phyloP scores from a whole-genome alignment of 768 basidiomycete genomes.

The Stropharia rugosoannulata region DNA sequence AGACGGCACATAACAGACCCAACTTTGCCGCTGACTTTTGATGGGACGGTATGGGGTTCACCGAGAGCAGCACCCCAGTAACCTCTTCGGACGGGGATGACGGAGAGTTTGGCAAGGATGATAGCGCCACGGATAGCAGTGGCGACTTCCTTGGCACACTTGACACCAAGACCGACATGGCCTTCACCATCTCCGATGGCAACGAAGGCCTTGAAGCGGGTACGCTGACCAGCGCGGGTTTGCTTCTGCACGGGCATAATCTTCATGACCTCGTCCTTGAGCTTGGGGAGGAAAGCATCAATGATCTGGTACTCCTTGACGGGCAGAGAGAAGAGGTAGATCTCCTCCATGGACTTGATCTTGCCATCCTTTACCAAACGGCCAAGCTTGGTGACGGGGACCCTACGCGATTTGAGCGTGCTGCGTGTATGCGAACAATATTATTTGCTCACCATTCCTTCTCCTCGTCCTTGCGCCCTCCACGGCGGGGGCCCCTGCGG shows the following conservation, averaged over 20 bases:
- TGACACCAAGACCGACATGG: conserved; percentile 98
- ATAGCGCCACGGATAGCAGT: conserved; percentile 99
- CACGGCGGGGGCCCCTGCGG: conserved; percentile 88
- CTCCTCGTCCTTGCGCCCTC: conserved; percentile 98
- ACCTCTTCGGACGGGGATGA: conserved; percentile 96
- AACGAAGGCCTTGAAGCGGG: conserved; percentile 99
- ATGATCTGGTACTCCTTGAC: conserved; percentile 99
- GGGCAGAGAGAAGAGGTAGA: conserved; percentile 99
- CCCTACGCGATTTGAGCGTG: conserved; percentile 45
- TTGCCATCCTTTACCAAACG: conserved; percentile 99
- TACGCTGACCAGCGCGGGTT: conserved; percentile 98
- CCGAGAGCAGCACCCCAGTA: conserved; percentile 99
- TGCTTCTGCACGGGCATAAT: conserved; percentile 99
- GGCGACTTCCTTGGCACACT: conserved; percentile 99
- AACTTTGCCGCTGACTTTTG: conserved; percentile 97
- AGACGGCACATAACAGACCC: conserved; percentile 99
- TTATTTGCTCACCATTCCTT: conserved; percentile 84
- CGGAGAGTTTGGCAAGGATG: conserved; percentile 96
- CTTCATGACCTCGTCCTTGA: conserved; percentile 99
- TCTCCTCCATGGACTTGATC: conserved; percentile 99
- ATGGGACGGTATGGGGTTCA: conserved; percentile 98
- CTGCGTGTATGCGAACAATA: not conserved
- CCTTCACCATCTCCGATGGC: conserved; percentile 99
- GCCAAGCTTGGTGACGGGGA: conserved; percentile 98
- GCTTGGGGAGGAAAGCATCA: conserved; percentile 98